Evolutionary conservation across 106 monocot genomes (phyloP).

Genomic region (Cymbidium sinense): DNA sequence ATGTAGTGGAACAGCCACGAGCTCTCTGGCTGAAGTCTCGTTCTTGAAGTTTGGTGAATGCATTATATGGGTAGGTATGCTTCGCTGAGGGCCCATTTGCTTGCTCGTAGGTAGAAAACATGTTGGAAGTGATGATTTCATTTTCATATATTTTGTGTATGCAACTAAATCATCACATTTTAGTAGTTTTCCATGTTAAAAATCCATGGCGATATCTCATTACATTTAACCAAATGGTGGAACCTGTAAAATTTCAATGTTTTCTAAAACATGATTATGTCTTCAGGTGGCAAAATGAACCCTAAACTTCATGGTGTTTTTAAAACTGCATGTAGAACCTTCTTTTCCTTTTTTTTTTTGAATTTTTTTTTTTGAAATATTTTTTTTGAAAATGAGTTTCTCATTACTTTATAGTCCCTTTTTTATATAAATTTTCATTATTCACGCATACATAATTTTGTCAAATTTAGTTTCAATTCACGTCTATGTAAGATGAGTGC

Average conservation of each 20-base stretch:
- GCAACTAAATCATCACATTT: not conserved
- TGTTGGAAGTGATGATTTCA: not conserved
- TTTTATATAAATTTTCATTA: not conserved
- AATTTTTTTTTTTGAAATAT: too few relatives aligned
- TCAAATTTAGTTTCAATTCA: not conserved
- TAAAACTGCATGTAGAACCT: too few relatives aligned
- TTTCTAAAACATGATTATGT: too few relatives aligned
- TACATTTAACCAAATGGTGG: not conserved
- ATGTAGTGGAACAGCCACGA: too few relatives aligned
- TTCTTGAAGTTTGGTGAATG: not conserved
- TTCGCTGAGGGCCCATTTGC: not conserved
- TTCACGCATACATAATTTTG: not conserved
- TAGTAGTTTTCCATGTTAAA: too few relatives aligned
- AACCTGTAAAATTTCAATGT: not conserved
- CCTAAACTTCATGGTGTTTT: too few relatives aligned
- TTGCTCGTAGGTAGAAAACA: not conserved
- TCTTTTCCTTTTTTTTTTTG: not conserved
- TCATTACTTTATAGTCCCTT: not conserved
- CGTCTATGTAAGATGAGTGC: not conserved
- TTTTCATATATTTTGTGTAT: not conserved
- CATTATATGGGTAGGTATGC: not conserved
- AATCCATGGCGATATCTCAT: not conserved
- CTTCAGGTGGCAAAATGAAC: too few relatives aligned
- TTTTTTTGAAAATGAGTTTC: not conserved
- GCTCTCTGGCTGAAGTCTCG: too few relatives aligned